Conservation (phyloP, 2,329 filamentous ascomycete genomes). For the Apiospora phragmitis region DNA sequence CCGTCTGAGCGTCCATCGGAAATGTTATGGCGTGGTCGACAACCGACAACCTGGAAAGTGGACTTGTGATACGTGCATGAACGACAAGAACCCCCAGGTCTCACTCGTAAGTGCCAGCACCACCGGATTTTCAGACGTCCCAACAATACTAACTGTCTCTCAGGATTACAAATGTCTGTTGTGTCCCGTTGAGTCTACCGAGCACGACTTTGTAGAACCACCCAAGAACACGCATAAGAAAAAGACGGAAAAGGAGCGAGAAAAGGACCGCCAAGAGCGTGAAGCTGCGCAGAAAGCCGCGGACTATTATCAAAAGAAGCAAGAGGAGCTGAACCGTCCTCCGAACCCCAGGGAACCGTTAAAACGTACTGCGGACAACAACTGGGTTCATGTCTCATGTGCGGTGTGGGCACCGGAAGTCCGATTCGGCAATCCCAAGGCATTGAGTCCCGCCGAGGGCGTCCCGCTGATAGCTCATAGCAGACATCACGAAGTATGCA, state of each 20-base stretch:
- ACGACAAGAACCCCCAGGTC: conserved; percentile 87
- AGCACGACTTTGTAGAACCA: conserved; percentile 81
- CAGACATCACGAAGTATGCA: conserved; percentile 77
- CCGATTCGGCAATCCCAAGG: conserved; percentile 83
- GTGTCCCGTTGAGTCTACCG: conserved; percentile 79
- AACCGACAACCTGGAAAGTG: conserved; percentile 76
- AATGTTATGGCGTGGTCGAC: conserved; percentile 84
- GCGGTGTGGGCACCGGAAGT: conserved; percentile 91
- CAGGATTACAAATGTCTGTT: conserved; percentile 90
- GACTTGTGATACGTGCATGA: conserved; percentile 94
- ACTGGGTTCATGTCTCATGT: conserved; percentile 96
- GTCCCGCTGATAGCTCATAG: conserved; percentile 77
- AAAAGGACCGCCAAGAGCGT: conserved; percentile 83
- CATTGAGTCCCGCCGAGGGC: conserved; percentile 84
- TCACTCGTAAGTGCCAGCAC: conserved; percentile 69
- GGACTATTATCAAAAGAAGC: conserved; percentile 79
- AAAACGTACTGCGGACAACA: conserved; percentile 93
- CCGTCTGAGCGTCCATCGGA: conserved; percentile 84
- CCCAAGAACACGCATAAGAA: conserved; percentile 86
- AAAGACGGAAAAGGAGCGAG: conserved; percentile 81
- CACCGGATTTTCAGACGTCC: neutral
- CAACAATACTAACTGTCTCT: conserved; percentile 24
- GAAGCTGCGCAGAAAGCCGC: conserved; percentile 78
- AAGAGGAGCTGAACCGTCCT: conserved; percentile 82
- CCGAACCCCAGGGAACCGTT: conserved; percentile 83